These are phyloP conservation scores for Lenwebbia sp. DNA, from an alignment of 345 rosid species.

Conservation along the genomic window DNA sequence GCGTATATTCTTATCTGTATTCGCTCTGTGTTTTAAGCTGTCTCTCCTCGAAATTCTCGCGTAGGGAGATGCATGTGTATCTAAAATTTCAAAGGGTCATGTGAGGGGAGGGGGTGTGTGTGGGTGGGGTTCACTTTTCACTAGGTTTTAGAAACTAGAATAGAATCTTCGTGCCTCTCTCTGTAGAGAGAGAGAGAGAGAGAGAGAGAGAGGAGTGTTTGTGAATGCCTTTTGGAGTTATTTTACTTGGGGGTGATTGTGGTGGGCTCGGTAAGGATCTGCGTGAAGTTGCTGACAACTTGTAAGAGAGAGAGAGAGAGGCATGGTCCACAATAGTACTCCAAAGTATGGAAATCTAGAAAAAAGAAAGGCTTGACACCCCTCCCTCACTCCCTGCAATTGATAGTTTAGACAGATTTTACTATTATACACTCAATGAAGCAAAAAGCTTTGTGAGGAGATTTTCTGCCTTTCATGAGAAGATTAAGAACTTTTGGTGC, in stretches of 20 bases:
- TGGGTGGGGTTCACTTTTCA: slow-evolving; percentile 34
- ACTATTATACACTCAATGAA: not conserved
- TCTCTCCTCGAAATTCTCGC: slow-evolving; percentile 10
- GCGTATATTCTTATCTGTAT: slow-evolving; percentile 17
- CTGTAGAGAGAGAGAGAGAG: not conserved
- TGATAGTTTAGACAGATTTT: not conserved
- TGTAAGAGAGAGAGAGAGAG: not conserved
- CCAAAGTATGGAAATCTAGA: not conserved
- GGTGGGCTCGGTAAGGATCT: not conserved
- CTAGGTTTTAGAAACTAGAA: slow-evolving; percentile 17
- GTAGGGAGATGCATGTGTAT: not conserved
- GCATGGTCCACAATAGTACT: not conserved
- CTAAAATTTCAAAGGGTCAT: not conserved
- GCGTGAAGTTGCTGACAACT: not conserved
- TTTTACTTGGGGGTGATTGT: not conserved
- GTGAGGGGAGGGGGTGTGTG: not conserved
- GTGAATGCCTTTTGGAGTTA: not conserved
- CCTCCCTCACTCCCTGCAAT: not conserved
- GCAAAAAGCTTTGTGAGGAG: not conserved
- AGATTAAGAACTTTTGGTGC: not conserved
- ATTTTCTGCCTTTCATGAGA: not conserved
- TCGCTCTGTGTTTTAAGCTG: slow-evolving; percentile 45
- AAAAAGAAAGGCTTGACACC: not conserved
- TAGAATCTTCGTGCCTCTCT: slow-evolving; percentile 45
- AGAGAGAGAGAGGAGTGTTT: not conserved